Conservation (phyloP, 345 rosid species). For the rapeseed (Brassica napus) region Da-Ae NC_063452.1:40858001-40858500, state of each 20-base stretch:
- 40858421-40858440: not conserved
- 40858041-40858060: too few species aligned
- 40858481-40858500: not conserved
- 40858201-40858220: not conserved
- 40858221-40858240: not conserved
- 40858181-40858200: not conserved
- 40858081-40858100: too few species aligned
- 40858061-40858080: too few species aligned
- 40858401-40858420: not conserved
- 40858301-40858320: slow-evolving; percentile 10
- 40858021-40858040: too few species aligned
- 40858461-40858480: not conserved
- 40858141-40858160: not conserved
- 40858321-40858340: slow-evolving; percentile 19
- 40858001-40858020: too few species aligned
- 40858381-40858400: not conserved
- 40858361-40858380: slow-evolving; percentile 24
- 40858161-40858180: not conserved
- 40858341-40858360: not conserved
- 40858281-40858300: slow-evolving; percentile 9
- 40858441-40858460: not conserved
- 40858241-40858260: not conserved
- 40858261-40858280: not conserved
- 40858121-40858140: too few species aligned
- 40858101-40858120: too few species aligned